Evolutionary conservation across 1,139 yeast genomes (phyloP).

Genomic region (Nematodospora anomalae): DNA sequence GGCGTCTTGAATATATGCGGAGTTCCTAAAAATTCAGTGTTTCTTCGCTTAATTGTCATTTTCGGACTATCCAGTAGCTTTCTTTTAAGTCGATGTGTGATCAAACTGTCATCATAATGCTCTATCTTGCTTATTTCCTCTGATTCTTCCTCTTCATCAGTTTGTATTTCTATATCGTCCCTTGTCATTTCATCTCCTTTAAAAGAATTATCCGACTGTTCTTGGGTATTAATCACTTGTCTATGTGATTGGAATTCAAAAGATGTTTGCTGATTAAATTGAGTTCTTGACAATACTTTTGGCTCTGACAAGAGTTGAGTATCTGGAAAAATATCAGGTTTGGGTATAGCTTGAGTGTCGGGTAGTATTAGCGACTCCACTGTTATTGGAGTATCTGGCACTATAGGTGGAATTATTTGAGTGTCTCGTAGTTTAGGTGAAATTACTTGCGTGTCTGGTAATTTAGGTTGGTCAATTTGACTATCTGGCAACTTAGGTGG

Average conservation of each 20-base stretch:
- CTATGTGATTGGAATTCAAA: constrained; percentile 13
- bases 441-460: constrained; percentile 4
- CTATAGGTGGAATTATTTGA: constrained; percentile 4
- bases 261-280: neutral
- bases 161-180: constrained; percentile 10
- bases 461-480: neutral
- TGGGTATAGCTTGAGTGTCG: constrained; percentile 11
- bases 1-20: constrained; percentile 7
- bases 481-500: too few species aligned
- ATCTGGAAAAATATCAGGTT: neutral
- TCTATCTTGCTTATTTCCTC: constrained; percentile 2
- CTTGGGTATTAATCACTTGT: constrained; percentile 24
- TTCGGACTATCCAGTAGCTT: constrained; percentile 6
- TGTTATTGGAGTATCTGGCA: constrained; percentile 8
- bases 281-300: constrained; percentile 1
- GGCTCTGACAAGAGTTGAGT: constrained; percentile 1
- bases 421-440: constrained; percentile 3
- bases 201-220: constrained; percentile 10
- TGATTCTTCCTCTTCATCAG: constrained; percentile 14
- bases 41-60: constrained; percentile 4
- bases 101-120: constrained; percentile 16
- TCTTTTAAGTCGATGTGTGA: constrained; percentile 12
- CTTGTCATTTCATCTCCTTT: constrained; percentile 2
- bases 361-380: neutral
- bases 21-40: neutral